These are phyloP conservation scores for Plasmodium relictum DNA, from an alignment of 169 alveolate genomes.

Conservation along the genomic window DNA sequence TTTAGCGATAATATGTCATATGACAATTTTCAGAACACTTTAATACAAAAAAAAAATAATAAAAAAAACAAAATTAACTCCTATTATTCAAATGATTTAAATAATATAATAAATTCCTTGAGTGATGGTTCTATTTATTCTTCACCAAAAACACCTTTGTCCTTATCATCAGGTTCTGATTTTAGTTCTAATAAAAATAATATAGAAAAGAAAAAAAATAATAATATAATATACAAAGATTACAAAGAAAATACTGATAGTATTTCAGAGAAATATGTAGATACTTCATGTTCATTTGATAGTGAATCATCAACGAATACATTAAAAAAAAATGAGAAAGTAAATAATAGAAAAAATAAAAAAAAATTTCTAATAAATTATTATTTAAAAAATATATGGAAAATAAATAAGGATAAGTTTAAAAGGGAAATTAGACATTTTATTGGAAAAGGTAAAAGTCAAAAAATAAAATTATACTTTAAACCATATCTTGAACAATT, in stretches of 20 bases:
- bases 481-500: constrained; percentile 71
- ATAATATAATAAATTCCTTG: background rate
- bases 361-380: constrained; percentile 38
- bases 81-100: background rate
- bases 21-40: constrained; percentile 8
- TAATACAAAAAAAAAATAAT: background rate
- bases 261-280: constrained; percentile 20
- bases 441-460: constrained; percentile 45
- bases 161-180: background rate
- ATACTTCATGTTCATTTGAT: constrained; percentile 42
- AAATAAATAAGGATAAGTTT: constrained; percentile 6
- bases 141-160: constrained; percentile 13
- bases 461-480: constrained; percentile 63
- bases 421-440: constrained; percentile 33
- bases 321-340: background rate
- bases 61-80: constrained; percentile 22
- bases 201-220: constrained; percentile 14
- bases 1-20: background rate
- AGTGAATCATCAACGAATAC: constrained; percentile 12
- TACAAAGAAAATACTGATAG: background rate
- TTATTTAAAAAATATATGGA: constrained; percentile 34
- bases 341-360: background rate
- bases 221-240: background rate
- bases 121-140: background rate
- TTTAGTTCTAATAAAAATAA: constrained; percentile 10